phyloP scores from a whole-genome alignment of 1,284 basidiomycete genomes.

The Ganoderma boninense region DNA sequence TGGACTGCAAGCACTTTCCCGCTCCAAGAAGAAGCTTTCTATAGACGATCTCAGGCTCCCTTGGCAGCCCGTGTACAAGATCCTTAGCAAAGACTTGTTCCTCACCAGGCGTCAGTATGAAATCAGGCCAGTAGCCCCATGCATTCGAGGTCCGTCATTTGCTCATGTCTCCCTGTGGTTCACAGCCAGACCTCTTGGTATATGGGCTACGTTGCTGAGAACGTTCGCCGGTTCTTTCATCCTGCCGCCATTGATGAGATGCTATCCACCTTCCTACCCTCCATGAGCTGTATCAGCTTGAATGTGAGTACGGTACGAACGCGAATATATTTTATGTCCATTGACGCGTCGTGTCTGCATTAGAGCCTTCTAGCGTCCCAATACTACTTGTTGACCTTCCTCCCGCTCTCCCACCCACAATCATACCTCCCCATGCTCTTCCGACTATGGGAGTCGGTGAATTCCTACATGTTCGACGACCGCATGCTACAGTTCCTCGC shows the following conservation, averaged over 20 bases:
- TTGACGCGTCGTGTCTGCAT: conserved; percentile 21
- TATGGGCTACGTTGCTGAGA: conserved; percentile 88
- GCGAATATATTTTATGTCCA: background rate
- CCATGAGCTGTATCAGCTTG: conserved; percentile 78
- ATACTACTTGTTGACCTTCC: conserved; percentile 83
- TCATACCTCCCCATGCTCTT: conserved; percentile 84
- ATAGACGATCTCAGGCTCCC: conserved; percentile 88
- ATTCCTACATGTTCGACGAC: conserved; percentile 87
- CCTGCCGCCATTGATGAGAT: conserved; percentile 91
- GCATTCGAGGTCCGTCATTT: background rate
- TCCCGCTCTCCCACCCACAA: conserved; percentile 82
- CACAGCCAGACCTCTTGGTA: conserved; percentile 79
- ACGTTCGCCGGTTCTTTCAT: conserved; percentile 89
- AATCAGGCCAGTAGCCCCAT: conserved; percentile 62
- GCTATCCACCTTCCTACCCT: conserved; percentile 83
- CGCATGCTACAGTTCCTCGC: conserved; percentile 80
- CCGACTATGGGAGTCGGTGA: conserved; percentile 84
- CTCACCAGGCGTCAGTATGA: conserved; percentile 85
- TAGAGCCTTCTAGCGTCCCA: conserved; percentile 82
- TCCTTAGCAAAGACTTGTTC: conserved; percentile 85
- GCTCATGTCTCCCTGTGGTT: conserved; percentile 7
- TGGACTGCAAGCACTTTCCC: conserved; percentile 60
- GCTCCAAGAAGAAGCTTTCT: conserved; percentile 79
- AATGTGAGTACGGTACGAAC: conserved; percentile 59
- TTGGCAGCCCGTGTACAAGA: conserved; percentile 88